phyloP scores from a whole-genome alignment of 805 yeast species.

The Yarrowia sp. region DNA sequence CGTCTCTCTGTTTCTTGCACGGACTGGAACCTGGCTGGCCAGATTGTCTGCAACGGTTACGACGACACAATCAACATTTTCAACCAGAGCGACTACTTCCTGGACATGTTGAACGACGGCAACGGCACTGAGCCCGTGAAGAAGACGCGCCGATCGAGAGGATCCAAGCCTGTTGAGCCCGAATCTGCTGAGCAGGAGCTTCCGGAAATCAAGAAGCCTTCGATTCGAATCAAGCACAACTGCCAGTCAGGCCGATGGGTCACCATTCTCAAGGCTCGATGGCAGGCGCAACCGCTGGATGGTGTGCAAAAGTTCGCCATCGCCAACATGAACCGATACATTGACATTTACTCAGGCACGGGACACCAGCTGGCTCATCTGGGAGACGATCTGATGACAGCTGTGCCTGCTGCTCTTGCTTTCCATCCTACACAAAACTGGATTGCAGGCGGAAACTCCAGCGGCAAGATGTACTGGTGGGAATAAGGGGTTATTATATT shows the following conservation, averaged over 20 bases:
- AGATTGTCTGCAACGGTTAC: conserved; percentile 88
- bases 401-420: conserved; percentile 87
- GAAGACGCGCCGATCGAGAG: background rate
- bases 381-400: conserved; percentile 61
- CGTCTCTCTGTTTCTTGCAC: conserved; percentile 80
- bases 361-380: conserved; percentile 81
- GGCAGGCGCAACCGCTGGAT: conserved; percentile 76
- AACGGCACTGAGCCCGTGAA: conserved; percentile 32
- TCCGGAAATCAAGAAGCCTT: conserved; percentile 51
- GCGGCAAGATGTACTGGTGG: conserved; percentile 79
- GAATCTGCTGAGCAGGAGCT: background rate
- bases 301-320: conserved; percentile 79
- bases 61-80: conserved; percentile 80
- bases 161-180: background rate
- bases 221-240: conserved; percentile 70
- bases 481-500: conserved; percentile 26
- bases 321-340: conserved; percentile 86
- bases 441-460: conserved; percentile 91
- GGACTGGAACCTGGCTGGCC: conserved; percentile 69
- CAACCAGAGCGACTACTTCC: conserved; percentile 39
- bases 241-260: conserved; percentile 99
- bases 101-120: conserved; percentile 38
- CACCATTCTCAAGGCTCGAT: conserved; percentile 79
- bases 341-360: conserved; percentile 74
- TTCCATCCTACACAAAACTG: conserved; percentile 87